Base-by-base conservation (phyloP, 768 basidiomycete species). In the Tylopilus subfusipes region DNA sequence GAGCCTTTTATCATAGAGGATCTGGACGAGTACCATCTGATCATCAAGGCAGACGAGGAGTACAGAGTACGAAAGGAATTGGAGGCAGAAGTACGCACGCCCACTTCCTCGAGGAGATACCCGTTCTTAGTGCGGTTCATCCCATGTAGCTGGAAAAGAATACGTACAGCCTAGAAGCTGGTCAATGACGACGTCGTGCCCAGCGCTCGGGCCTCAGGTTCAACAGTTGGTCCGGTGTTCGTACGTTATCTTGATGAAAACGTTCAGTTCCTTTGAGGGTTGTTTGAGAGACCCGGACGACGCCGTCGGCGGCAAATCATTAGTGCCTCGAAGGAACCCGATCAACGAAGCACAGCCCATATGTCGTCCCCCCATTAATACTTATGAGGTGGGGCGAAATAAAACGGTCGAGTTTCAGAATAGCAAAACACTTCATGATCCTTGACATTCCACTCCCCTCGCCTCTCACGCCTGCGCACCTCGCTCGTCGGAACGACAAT, bases 1-100 rank as follows among this genome's bases (percentile, higher is more conserved):
- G 76, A 82, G 10, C 81, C 77, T 50, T 94, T 94, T 68, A 85
- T 94, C 58, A 89, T 94, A 56, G 88, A 93, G 62, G 92, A 94
- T 63, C 69, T 94, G 24, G 92, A 93, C 65, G 89, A 92, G 61
- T 80, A 83, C 57, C 90, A 93, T 71, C 63, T 94, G 2, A 82
- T 93, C 50, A 87, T 93, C 68, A 88, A 88, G 63, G 85, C 86
- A 2, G 92, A 93, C 54, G 83, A 86, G 56, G 87, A 93, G 66
- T 87, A 84, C 61, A 74, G 83, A 24, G 86, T 93, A 6, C 73
- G 84, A 56, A 79, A 74, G 60, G 85, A 88, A 60, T 75, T 93
- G 30, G 91, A 92, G 65, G 68, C 78, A 13, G 89, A 93, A 82
- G 90, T 89, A 38, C 31, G 53, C 42, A 30, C 10, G 13, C 21